Conservation (phyloP, 1,284 basidiomycete species). For the Taiwanofungus camphoratus region DNA sequence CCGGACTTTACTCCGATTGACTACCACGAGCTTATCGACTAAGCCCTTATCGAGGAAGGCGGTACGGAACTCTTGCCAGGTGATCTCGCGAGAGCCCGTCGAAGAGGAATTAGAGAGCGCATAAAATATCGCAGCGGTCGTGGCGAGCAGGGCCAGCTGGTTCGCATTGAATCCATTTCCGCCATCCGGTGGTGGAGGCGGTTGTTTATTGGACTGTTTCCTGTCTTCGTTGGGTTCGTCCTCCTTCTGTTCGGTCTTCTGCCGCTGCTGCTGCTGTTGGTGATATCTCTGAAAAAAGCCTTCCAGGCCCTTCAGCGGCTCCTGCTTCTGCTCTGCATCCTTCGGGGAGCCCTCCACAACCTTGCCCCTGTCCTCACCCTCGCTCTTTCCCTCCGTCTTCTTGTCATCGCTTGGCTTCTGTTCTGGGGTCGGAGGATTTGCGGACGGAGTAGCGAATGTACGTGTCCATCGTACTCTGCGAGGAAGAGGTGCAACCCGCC, state of each 20-base stretch:
- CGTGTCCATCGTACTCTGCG: slow-evolving; percentile 31
- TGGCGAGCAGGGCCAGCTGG: slow-evolving; percentile 56
- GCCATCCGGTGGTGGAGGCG: slow-evolving; percentile 41
- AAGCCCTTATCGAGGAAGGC: slow-evolving; percentile 94
- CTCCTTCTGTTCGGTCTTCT: slow-evolving; percentile 24
- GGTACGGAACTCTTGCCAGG: slow-evolving; percentile 98
- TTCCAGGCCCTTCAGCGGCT: slow-evolving; percentile 54
- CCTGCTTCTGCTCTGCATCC: slow-evolving; percentile 25
- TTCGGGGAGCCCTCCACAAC: slow-evolving; percentile 27
- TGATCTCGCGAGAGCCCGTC: slow-evolving; percentile 80
- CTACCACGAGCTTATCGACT: slow-evolving; percentile 90
- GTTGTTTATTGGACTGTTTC: slow-evolving; percentile 15
- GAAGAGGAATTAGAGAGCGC: slow-evolving; percentile 57
- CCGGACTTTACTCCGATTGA: slow-evolving; percentile 88
- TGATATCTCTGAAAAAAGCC: slow-evolving; percentile 77
- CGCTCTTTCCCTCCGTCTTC: slow-evolving; percentile 26
- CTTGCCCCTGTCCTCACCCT: slow-evolving; percentile 36
- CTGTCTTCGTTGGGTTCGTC: slow-evolving; percentile 14
- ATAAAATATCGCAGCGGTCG: slow-evolving; percentile 62
- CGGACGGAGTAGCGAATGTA: slow-evolving; percentile 38
- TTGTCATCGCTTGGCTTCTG: slow-evolving; percentile 24
- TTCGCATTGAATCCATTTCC: slow-evolving; percentile 50
- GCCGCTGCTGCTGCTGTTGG: slow-evolving; percentile 39
- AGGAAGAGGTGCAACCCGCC: slow-evolving; percentile 28
- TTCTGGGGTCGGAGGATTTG: slow-evolving; percentile 25